These are phyloP conservation scores for Linnemannia exigua DNA, from an alignment of 192 early-diverging fungal genomes.

Conservation along the genomic window DNA sequence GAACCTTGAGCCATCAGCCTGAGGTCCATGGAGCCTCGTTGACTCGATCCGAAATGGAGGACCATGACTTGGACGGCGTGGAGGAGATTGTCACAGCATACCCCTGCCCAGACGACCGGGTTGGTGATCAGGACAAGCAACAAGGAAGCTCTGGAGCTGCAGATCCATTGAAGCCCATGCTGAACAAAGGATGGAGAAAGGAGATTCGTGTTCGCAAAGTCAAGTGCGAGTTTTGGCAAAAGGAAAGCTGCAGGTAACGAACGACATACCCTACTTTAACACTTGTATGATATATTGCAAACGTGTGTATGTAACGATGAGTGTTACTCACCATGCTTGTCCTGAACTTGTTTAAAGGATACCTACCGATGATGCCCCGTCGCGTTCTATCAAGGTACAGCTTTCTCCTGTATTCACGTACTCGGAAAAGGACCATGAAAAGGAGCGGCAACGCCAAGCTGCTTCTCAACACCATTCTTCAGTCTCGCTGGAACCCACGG, in stretches of 20 bases:
- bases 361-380: not conserved
- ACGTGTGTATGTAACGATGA: too few relatives aligned
- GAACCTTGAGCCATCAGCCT: not conserved
- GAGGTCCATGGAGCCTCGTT: not conserved
- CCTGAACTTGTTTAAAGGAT: not conserved
- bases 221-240: conserved; percentile 57
- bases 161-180: not conserved
- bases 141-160: not conserved
- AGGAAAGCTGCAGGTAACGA: conserved; percentile 49
- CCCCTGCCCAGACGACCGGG: not conserved
- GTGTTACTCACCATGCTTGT: not conserved
- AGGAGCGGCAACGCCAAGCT: conserved; percentile 10
- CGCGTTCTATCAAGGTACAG: conserved; percentile 17
- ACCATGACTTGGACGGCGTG: not conserved
- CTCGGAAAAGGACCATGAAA: conserved; percentile 38
- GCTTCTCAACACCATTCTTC: not conserved
- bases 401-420: conserved; percentile 28
- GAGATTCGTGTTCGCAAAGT: conserved; percentile 49
- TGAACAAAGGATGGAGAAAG: conserved; percentile 19
- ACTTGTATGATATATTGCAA: too few relatives aligned
- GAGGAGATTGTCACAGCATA: not conserved
- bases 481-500: not conserved
- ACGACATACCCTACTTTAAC: not conserved
- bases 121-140: not conserved
- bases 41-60: not conserved